Conservation (phyloP, 1,284 basidiomycete species). For the Golubevia pallescens region DNA sequence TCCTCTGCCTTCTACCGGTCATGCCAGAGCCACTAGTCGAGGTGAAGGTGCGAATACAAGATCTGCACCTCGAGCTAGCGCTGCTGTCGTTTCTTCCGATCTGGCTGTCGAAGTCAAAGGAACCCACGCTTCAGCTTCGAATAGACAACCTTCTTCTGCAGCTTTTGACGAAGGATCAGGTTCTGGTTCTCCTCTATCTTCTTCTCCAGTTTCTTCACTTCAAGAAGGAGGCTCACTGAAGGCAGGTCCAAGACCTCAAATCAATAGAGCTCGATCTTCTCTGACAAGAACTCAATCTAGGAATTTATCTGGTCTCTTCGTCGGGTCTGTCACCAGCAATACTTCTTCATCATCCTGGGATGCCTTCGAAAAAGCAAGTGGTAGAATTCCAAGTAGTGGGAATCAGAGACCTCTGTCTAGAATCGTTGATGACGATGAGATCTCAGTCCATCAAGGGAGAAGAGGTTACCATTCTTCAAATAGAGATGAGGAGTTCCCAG, state of each 20-base stretch:
- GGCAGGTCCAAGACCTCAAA: conserved; percentile 3
- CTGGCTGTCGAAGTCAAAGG: conserved; percentile 50
- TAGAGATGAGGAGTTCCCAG: conserved; percentile 22
- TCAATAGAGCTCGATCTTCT: conserved; percentile 1
- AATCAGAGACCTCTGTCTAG: conserved; percentile 17
- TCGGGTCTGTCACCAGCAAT: conserved; percentile 15
- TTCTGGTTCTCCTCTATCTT: conserved; percentile 6
- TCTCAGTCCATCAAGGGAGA: conserved; percentile 4
- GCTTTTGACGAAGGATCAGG: conserved; percentile 8
- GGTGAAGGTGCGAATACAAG: background rate
- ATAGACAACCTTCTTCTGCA: background rate
- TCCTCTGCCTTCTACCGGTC: background rate
- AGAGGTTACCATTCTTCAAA: conserved; percentile 21
- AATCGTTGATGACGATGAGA: conserved; percentile 52
- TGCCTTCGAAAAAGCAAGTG: background rate
- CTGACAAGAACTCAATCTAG: conserved; percentile 33
- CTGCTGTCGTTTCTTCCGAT: conserved; percentile 27
- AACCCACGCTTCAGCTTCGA: conserved; percentile 14
- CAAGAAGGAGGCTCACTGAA: background rate
- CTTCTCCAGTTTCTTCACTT: background rate
- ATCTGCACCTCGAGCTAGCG: conserved; percentile 29
- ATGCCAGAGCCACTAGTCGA: background rate
- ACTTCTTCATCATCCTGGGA: background rate
- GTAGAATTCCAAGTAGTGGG: background rate
- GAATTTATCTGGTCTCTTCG: conserved; percentile 40